phyloP scores from a whole-genome alignment of 306 rosid species.

The Comarum palustre region DNA sequence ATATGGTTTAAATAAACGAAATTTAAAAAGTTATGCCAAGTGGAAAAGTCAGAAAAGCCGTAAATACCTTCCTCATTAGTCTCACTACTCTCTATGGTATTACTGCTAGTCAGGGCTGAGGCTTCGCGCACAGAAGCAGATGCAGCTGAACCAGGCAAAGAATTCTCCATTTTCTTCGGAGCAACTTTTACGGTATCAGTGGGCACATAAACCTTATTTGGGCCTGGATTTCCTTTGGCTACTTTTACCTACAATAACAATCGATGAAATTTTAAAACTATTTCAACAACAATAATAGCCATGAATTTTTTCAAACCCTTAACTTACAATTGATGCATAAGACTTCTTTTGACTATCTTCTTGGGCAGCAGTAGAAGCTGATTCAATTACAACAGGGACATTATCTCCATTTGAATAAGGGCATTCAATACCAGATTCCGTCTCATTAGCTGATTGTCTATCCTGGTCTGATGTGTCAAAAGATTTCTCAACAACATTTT shows the following conservation, averaged over 20 bases:
- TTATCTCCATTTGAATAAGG: conserved; percentile 51
- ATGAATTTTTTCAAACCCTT: conserved; percentile 12
- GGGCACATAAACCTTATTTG: conserved; percentile 56
- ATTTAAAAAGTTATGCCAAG: neutral
- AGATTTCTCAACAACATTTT: conserved; percentile 36
- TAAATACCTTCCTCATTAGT: conserved; percentile 53
- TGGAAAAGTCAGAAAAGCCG: neutral
- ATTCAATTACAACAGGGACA: conserved; percentile 37
- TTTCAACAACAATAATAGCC: conserved; percentile 17
- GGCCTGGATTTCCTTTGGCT: conserved; percentile 40
- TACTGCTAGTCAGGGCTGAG: conserved; percentile 32
- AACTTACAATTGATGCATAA: conserved; percentile 75
- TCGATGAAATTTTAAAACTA: conserved; percentile 25
- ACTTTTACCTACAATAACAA: conserved; percentile 63
- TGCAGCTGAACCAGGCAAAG: conserved; percentile 29
- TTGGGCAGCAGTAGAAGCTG: conserved; percentile 32
- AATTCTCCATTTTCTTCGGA: conserved; percentile 39
- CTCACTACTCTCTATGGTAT: conserved; percentile 39
- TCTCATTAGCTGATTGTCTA: conserved; percentile 34
- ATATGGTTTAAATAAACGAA: neutral
- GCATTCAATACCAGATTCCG: conserved; percentile 35
- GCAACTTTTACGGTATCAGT: conserved; percentile 38
- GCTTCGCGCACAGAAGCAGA: conserved; percentile 46
- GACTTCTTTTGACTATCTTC: conserved; percentile 67
- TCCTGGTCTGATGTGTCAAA: conserved; percentile 41